phyloP scores from a whole-genome alignment of 768 basidiomycete species.

The Lanmaoa rubissima region DNA sequence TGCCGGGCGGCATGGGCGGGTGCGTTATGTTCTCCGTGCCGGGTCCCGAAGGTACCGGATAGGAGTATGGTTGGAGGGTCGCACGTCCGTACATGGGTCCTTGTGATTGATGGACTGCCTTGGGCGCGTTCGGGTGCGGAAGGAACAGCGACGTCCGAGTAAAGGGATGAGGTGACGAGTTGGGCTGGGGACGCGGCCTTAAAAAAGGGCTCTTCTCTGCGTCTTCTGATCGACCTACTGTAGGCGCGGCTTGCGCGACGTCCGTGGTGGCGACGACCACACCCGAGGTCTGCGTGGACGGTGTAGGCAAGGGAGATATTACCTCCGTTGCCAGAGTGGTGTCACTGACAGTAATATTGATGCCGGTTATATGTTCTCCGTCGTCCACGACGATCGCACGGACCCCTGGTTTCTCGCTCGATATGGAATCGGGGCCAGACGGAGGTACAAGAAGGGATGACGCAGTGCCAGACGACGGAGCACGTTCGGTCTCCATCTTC shows the following conservation, averaged over 20 bases:
- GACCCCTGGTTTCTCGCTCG: slow-evolving; percentile 1
- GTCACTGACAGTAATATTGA: slow-evolving; percentile 2
- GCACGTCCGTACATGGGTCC: slow-evolving; percentile 62
- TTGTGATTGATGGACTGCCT: slow-evolving; percentile 27
- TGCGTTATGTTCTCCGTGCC: slow-evolving; percentile 4
- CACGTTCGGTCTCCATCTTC: slow-evolving; percentile 15
- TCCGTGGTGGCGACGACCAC: slow-evolving; percentile 7
- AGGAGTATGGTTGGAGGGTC: slow-evolving; percentile 17
- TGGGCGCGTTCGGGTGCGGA: slow-evolving; percentile 57
- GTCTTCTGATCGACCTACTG: slow-evolving; percentile 3
- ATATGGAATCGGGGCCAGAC: neutral
- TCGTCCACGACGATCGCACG: slow-evolving; percentile 21
- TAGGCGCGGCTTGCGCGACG: slow-evolving; percentile 6
- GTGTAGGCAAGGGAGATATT: slow-evolving; percentile 3
- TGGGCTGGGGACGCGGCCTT: slow-evolving; percentile 26
- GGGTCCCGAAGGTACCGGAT: slow-evolving; percentile 4
- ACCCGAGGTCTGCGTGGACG: slow-evolving; percentile 14
- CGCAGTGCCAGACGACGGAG: neutral
- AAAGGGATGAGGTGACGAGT: slow-evolving; percentile 23
- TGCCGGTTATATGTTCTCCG: slow-evolving; percentile 4
- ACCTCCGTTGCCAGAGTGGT: slow-evolving; percentile 13
- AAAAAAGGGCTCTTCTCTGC: slow-evolving; percentile 22
- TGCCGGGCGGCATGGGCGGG: slow-evolving; percentile 20
- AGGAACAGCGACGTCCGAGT: slow-evolving; percentile 45
- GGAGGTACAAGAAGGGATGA: neutral